Base-by-base conservation (phyloP, 1,284 basidiomycete species). In the Moniliophthora roreri region DNA sequence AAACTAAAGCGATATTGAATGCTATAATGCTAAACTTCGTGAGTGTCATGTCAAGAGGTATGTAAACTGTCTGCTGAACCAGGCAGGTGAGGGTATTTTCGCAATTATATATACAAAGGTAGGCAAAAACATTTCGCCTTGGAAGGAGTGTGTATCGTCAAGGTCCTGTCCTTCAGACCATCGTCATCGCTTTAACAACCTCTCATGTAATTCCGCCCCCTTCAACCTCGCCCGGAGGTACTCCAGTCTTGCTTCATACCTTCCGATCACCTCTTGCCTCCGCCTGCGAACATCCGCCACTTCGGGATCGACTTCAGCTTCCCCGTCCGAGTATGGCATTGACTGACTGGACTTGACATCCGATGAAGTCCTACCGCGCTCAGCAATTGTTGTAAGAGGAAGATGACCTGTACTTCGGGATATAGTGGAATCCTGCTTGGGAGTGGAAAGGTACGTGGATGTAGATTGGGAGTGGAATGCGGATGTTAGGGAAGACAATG, bases 141-240 rank as follows among this genome's bases (percentile, higher is more conserved):
- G n/a, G 28, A 32, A 11, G 28, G 28, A 32, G 28, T 32, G 7
- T 6, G 28, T 11, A 11, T 32, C 7, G 11, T 32, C 11, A 11
- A 6, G 11, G 28, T 32, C 28, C 11, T 11, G 7, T 11, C 28
- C 28, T 32, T 32, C 28, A 32, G 7, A 32, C 28, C 28, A 11
- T 32, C 28, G 11, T 45, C 65, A 82, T 59, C 75, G 79, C 61
- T 71, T 73, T 65, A 85, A 56, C 57, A 89, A 65, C 64, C 83
- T 86, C 70, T 90, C 88, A 54, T 81, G 84, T 49, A 91, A 66
- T 69, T 90, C 84, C 3, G 87, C 86, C 24, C 84, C 82, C 69
- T 85, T 89, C 63, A 90, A 68, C 64, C 83, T 80, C 24, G 87
- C 88, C 39, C 80, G 78, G 42, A 91, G 70, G 62, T 87, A 91